Evolutionary conservation across 2,329 filamentous ascomycete species (phyloP).

Genomic region (Hymenoscyphus occultus): DNA sequence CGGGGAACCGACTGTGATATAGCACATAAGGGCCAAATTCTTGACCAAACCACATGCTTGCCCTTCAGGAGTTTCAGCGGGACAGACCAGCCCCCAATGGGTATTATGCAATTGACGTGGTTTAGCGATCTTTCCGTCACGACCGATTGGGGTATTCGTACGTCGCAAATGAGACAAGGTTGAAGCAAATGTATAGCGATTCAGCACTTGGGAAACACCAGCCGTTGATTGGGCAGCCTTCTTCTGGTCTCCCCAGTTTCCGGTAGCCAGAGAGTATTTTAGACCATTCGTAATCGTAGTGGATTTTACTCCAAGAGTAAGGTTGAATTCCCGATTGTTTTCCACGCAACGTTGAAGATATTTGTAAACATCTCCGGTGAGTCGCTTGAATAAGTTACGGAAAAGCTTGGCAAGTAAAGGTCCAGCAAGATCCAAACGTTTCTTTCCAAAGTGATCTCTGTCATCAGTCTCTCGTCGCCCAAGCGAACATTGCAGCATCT

Average conservation of each 20-base stretch:
- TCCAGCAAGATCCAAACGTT: constrained; percentile 91
- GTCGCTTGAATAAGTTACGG: constrained; percentile 83
- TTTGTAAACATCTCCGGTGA: constrained; percentile 86
- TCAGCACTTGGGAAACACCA: constrained; percentile 96
- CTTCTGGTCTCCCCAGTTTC: constrained; percentile 99
- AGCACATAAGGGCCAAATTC: constrained; percentile 97
- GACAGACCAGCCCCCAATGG: constrained; percentile 96
- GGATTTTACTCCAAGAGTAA: constrained; percentile 87
- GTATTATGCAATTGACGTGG: constrained; percentile 97
- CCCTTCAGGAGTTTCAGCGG: constrained; percentile 95
- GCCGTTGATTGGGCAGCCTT: constrained; percentile 93
- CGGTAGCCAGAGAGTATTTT: constrained; percentile 95
- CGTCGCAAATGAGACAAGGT: constrained; percentile 94
- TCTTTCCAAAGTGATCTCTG: constrained; percentile 98
- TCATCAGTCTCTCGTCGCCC: constrained; percentile 94
- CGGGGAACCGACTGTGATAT: constrained; percentile 91
- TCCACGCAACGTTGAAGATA: constrained; percentile 94
- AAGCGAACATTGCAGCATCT: constrained; percentile 87
- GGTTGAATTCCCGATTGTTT: constrained; percentile 81
- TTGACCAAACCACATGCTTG: constrained; percentile 98
- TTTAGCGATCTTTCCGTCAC: constrained; percentile 97
- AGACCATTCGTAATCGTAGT: constrained; percentile 88
- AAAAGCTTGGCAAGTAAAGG: constrained; percentile 95
- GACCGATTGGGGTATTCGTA: constrained; percentile 95
- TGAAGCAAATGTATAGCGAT: constrained; percentile 95